A percentile compares a stretch with the other conserved stretches of the same genome.
Conservation (phyloP, 2,329 filamentous ascomycete species). For the Paracamarosporium sp. region DNA sequence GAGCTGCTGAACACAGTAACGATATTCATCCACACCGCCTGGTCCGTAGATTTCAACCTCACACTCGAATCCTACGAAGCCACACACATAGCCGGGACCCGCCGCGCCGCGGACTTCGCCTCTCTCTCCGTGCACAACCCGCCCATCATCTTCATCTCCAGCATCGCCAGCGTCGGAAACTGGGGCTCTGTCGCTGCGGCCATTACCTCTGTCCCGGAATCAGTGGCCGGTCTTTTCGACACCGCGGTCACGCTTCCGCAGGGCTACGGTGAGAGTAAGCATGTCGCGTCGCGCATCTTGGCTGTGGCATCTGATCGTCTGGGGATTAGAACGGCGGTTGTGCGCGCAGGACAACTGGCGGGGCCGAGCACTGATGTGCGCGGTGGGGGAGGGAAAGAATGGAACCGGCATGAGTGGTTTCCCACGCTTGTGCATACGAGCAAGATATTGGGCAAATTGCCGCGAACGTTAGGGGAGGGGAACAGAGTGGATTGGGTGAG, state of each 20-base stretch:
- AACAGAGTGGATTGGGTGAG: background rate
- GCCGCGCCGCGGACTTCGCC: background rate
- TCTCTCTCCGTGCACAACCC: background rate
- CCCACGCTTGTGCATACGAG: background rate
- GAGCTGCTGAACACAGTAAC: conserved; percentile 16
- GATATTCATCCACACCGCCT: conserved; percentile 46
- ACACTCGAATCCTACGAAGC: conserved; percentile 6
- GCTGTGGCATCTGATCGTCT: background rate
- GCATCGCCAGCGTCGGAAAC: background rate
- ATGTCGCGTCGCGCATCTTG: background rate
- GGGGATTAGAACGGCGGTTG: background rate
- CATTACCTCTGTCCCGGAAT: background rate
- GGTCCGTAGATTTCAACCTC: conserved; percentile 49
- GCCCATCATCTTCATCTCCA: background rate
- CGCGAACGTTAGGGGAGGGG: background rate
- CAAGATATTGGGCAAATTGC: background rate
- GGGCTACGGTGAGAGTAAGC: background rate
- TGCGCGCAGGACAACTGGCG: background rate
- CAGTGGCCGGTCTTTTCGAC: background rate
- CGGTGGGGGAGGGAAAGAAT: background rate
- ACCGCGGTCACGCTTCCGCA: background rate
- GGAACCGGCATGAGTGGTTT: background rate
- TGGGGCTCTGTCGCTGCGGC: background rate
- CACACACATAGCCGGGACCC: background rate
- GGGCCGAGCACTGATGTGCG: background rate